Base-by-base conservation (phyloP, 192 early-diverging fungal genomes). In the Gonapodya sp. region DNA sequence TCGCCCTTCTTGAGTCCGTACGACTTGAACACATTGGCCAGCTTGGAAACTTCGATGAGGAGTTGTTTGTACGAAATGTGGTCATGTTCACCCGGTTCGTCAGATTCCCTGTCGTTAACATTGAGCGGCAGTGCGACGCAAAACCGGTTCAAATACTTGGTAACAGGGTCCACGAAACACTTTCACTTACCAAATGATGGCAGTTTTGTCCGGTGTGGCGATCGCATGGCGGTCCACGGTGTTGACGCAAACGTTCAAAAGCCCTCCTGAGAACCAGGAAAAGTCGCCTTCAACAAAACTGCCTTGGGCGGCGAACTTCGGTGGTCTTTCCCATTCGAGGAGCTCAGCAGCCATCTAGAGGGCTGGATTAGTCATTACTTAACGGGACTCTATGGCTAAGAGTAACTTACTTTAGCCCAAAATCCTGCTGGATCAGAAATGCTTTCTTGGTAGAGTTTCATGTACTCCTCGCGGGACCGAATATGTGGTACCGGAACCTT, bases 241-340 rank as follows among this genome's bases (percentile, higher is more conserved):
- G 91, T 98, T 98, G 89, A 94, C 94, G 36, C 92, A 90, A n/a
- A 92, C 94, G 84, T 98, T 98, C 83, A 98, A 87, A 83, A 93
- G 86, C 36, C 97, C 97, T 82, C 93, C 93, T 34, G 89, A 85
- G 89, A 98, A 98, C 97, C 97, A 98, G 36, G 95, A 90, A 81
- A 94, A 89, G 86, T 98, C 92, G 78, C 97, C 97, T 37, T 92
- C 87, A 35, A 91, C 84, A 82, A 96, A 94, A 72, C 86, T 86
- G 35, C 96, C 95, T 36, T 89, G 86, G 32, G 83, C 81, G 81
- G 94, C 93, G 34, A 87, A 88, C 79, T 88, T 85, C 86, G 96
- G 96, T 73, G 94, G 94, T 83, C 88, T 89, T 82, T 87, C 86
- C 96, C 96, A 98, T 46, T 87, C 85, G 81, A 98, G 85, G 35